These are phyloP conservation scores for Ascochyta rabiei DNA, from an alignment of 2,329 filamentous ascomycete species.

Conservation along the genomic window DNA sequence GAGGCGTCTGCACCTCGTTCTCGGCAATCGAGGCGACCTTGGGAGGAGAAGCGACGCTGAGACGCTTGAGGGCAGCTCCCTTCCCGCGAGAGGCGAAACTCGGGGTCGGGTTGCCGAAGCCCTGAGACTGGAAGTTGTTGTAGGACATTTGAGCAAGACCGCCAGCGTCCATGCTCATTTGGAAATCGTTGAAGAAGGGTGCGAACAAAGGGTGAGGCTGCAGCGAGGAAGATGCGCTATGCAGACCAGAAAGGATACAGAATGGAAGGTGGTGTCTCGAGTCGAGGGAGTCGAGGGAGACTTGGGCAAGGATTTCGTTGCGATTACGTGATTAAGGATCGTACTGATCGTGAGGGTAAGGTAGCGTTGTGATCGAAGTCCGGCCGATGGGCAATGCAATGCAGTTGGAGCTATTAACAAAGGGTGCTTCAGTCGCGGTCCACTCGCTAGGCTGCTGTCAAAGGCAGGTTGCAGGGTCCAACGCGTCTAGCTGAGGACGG, in stretches of 20 bases:
- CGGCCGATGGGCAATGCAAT: constrained; percentile 47
- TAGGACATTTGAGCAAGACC: constrained; percentile 99
- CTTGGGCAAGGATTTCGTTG: constrained; percentile 31
- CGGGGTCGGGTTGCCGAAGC: constrained; percentile 75
- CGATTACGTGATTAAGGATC: constrained; percentile 51
- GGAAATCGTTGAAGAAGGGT: constrained; percentile 33
- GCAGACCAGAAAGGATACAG: constrained; percentile 40
- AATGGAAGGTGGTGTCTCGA: constrained; percentile 36
- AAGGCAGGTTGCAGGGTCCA: constrained; percentile 11
- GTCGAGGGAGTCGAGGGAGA: constrained; percentile 20
- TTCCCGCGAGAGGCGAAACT: constrained; percentile 87
- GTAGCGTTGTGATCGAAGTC: constrained; percentile 42
- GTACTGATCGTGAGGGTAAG: constrained; percentile 40
- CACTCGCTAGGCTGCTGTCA: constrained; percentile 11
- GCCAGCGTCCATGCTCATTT: constrained; percentile 84
- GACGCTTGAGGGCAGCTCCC: constrained; percentile 85
- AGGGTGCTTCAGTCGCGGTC: constrained; percentile 27
- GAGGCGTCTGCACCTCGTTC: constrained; percentile 72
- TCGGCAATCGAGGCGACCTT: constrained; percentile 72
- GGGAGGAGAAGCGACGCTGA: constrained; percentile 75
- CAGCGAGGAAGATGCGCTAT: constrained; percentile 35
- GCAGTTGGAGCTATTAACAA: constrained; percentile 48
- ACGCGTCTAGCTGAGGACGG: constrained; percentile 25
- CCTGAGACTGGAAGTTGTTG: constrained; percentile 70
- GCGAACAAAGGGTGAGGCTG: constrained; percentile 40